A percentile compares a stretch with the other conserved stretches of the same genome.
Conservation (phyloP, 2,329 filamentous ascomycete genomes). For the Xylaria sp. region DNA sequence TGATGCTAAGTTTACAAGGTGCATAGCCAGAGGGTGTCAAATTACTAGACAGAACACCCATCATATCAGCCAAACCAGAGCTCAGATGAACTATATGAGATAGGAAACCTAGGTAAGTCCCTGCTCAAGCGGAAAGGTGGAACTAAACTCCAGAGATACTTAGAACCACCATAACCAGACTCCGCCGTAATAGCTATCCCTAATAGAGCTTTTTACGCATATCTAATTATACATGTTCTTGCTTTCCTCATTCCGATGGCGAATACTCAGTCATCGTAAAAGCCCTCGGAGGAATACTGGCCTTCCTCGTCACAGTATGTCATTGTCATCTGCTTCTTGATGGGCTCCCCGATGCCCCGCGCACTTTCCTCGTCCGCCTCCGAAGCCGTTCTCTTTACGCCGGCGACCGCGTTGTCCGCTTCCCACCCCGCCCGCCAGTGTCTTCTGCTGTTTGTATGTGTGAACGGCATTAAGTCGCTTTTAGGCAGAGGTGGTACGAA, state of each 20-base stretch:
- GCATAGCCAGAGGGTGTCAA: too few relatives aligned
- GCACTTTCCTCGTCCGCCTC: not conserved
- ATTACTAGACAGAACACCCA: too few relatives aligned
- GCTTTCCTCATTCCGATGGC: not conserved
- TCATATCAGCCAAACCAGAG: not conserved
- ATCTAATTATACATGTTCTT: not conserved
- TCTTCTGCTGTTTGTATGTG: too few relatives aligned
- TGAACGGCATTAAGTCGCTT: too few relatives aligned
- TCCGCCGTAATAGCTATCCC: not conserved
- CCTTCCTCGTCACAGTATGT: too few relatives aligned
- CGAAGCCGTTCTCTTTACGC: not conserved
- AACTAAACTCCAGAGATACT: too few relatives aligned
- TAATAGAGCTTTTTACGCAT: not conserved
- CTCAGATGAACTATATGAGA: not conserved
- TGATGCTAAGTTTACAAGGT: too few relatives aligned
- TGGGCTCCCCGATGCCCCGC: not conserved
- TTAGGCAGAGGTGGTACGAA: too few relatives aligned
- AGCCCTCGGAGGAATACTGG: not conserved
- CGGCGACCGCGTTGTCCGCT: not conserved
- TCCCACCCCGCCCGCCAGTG: too few relatives aligned
- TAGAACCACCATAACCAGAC: too few relatives aligned
- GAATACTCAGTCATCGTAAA: not conserved
- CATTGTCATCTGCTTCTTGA: not conserved
- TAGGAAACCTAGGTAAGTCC: not conserved
- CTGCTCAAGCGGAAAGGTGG: too few relatives aligned